phyloP scores from a whole-genome alignment of 2,329 filamentous ascomycete species.

The Microdochium paspali region DNA sequence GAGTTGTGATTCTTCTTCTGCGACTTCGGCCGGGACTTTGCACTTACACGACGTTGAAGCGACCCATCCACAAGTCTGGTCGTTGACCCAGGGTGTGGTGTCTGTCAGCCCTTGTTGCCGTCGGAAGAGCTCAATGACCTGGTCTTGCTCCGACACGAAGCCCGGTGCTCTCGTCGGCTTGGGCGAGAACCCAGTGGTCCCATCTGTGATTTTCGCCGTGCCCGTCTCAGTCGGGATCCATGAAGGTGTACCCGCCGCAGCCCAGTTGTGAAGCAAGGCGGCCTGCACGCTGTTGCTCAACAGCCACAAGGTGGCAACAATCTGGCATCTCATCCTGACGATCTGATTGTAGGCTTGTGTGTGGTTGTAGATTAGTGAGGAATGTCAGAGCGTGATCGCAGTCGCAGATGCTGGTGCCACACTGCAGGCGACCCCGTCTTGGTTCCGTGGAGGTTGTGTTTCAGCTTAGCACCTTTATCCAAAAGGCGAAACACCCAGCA shows the following conservation, averaged over 20 bases:
- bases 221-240: background rate
- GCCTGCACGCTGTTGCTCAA: background rate
- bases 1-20: background rate
- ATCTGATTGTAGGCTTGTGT: too few relatives aligned
- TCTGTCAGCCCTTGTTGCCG: slow-evolving; percentile 2
- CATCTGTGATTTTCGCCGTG: background rate
- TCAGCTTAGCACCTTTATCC: background rate
- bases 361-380: too few relatives aligned
- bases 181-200: background rate
- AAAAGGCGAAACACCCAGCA: background rate
- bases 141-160: slow-evolving; percentile 5
- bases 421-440: background rate
- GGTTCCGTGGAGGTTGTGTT: background rate
- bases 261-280: background rate
- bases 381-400: too few relatives aligned
- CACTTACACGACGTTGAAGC: slow-evolving; percentile 17
- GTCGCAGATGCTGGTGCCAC: too few relatives aligned
- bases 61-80: slow-evolving; percentile 18
- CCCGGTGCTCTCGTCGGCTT: slow-evolving; percentile 7
- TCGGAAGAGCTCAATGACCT: slow-evolving; percentile 9
- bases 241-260: background rate
- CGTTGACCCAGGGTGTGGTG: slow-evolving; percentile 13
- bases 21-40: background rate
- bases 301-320: background rate
- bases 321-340: background rate